phyloP scores from a whole-genome alignment of 1,139 yeast genomes.

The Taiozyma sp. region DNA sequence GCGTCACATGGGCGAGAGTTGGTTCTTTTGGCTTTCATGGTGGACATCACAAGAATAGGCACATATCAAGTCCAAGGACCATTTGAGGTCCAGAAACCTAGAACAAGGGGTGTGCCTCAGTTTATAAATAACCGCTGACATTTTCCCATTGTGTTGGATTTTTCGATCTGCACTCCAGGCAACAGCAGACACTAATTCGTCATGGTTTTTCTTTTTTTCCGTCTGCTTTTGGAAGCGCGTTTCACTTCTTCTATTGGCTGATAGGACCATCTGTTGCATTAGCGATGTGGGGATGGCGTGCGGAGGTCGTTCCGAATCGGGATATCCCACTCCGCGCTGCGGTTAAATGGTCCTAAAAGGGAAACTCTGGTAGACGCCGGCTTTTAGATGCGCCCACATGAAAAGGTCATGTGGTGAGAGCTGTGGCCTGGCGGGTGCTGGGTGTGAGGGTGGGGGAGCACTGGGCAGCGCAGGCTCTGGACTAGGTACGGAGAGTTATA shows the following conservation, averaged over 20 bases:
- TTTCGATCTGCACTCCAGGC: not conserved
- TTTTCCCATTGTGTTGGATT: not conserved
- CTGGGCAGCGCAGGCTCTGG: too few relatives aligned
- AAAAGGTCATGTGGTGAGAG: too few relatives aligned
- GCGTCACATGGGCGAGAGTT: constrained; percentile 22
- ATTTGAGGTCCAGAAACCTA: too few relatives aligned
- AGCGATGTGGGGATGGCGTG: not conserved
- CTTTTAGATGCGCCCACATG: not conserved
- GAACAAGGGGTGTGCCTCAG: not conserved
- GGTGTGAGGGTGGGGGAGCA: too few relatives aligned
- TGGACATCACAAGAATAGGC: too few relatives aligned
- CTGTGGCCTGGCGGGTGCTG: too few relatives aligned
- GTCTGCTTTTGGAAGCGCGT: not conserved
- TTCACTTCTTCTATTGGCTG: not conserved
- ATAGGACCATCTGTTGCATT: not conserved
- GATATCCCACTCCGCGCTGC: not conserved
- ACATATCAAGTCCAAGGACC: not conserved
- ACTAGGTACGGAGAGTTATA: too few relatives aligned
- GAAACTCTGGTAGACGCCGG: not conserved
- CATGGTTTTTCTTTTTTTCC: not conserved
- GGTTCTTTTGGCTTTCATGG: constrained; percentile 3
- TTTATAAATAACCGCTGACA: not conserved
- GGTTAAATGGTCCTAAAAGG: not conserved
- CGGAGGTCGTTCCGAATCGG: not conserved
- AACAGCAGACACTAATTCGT: not conserved